Base-by-base conservation (phyloP, 2,329 filamentous ascomycete species). In the Fusarium sp. region DNA sequence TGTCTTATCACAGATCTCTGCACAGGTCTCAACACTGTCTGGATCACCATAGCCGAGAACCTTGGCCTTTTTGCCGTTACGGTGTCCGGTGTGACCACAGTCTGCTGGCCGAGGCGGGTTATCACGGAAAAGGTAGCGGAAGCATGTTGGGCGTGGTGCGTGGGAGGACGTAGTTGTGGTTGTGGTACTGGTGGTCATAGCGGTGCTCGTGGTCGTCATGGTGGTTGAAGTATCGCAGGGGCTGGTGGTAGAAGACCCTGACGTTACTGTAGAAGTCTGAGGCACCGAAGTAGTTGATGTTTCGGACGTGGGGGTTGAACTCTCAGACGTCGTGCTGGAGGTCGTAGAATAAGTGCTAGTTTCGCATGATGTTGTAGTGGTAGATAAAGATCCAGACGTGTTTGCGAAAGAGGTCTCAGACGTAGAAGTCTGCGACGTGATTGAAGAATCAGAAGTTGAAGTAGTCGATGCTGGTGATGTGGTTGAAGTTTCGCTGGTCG, bases 1-100 rank as follows among this genome's bases (percentile, higher is more conserved):
- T 6, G 34, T 64, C n/a, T 65, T 44, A 5, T 44, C 45, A 39
- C 67, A 70, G 26, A 63, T 71, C 67, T 71, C 33, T 14, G 53
- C 67, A 22, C 67, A 70, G 1, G 54, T 4, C 34, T 68, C 67
- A n/a, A 70, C 31, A 38, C 67, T 70, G 9, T 65, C 63, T 11
- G 43, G 15, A 13, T 68, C 45, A 13, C 67, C 67, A 4, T 70
- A 48, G 1, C 67, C 67, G 8, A 69, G 43, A 20, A 71, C 28
- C 4, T 56, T 69, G 8, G 67, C 53, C 14, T 70, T 63, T 5
- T 31, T 39, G 6, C 58, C 66, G 6, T 58, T 31, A 6, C 53
- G 34, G 45, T 53, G 45, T 4, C 67, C 67, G 3, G 52, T 38
- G 11, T 71, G 51, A 8, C 58, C 63, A 3, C 67, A 71, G 26